phyloP scores from a whole-genome alignment of 805 yeast genomes.

The Spathaspora arborariae region DNA sequence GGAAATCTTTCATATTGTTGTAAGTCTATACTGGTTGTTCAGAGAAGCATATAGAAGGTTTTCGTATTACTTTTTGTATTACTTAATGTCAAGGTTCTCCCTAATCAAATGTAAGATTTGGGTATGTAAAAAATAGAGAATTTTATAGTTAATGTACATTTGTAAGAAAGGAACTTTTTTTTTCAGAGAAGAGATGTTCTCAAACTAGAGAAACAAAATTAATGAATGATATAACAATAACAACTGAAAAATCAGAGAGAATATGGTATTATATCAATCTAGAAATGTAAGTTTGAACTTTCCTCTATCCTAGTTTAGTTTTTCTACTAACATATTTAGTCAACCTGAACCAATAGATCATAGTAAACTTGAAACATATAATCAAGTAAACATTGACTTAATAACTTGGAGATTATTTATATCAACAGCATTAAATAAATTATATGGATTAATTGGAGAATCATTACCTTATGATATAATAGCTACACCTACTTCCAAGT shows the following conservation, averaged over 20 bases:
- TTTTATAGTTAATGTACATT: too few species aligned
- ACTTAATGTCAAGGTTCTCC: too few species aligned
- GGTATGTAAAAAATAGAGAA: too few species aligned
- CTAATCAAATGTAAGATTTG: too few species aligned
- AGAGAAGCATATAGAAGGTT: too few species aligned
- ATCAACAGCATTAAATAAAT: constrained; percentile 17
- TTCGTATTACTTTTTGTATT: too few species aligned
- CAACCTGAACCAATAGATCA: background rate
- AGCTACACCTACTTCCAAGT: constrained; percentile 11
- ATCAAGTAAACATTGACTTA: constrained; percentile 19
- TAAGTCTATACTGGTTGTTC: too few species aligned
- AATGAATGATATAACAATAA: background rate
- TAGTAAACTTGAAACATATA: constrained; percentile 8
- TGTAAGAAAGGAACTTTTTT: too few species aligned
- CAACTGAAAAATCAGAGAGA: background rate
- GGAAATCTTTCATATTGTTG: background rate
- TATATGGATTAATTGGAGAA: constrained; percentile 34
- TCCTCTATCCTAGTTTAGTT: background rate
- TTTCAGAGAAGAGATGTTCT: background rate
- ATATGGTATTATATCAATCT: background rate
- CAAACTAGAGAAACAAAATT: background rate
- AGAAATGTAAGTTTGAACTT: background rate
- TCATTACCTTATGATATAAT: constrained; percentile 27
- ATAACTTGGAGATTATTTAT: constrained; percentile 32
- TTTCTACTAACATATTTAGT: background rate